A percentile compares a stretch with the other conserved stretches of the same genome.
Conservation (phyloP, 768 basidiomycete genomes). For the Clitopilus hobsonii region DNA sequence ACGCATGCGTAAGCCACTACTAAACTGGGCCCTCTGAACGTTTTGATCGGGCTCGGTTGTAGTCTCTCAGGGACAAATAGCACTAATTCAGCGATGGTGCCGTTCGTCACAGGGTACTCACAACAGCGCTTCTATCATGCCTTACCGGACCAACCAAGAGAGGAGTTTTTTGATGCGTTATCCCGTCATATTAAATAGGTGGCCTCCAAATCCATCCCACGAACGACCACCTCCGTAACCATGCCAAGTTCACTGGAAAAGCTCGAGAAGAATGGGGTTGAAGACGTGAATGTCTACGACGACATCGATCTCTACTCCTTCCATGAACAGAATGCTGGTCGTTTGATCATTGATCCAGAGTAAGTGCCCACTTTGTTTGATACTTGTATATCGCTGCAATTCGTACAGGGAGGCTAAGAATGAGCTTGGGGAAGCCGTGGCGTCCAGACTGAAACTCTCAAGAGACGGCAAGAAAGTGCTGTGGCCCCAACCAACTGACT, state of each 20-base stretch:
- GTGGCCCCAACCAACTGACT: conserved; percentile 54
- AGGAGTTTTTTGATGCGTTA: neutral
- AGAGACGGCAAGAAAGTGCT: conserved; percentile 48
- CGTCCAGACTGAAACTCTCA: conserved; percentile 46
- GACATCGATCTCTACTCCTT: conserved; percentile 29
- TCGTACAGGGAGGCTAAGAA: conserved; percentile 42
- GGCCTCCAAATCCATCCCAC: no score
- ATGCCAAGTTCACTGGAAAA: conserved; percentile 13
- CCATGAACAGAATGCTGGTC: conserved; percentile 50
- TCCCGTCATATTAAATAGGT: no score
- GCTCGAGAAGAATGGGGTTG: neutral
- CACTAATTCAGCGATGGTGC: neutral
- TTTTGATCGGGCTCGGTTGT: neutral
- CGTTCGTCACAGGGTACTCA: neutral
- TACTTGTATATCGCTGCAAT: neutral
- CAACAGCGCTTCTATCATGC: neutral
- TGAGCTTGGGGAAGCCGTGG: conserved; percentile 50
- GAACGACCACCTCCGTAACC: neutral
- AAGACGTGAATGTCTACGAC: neutral
- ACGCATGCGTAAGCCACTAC: neutral
- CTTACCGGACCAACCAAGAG: no score
- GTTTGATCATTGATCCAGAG: conserved; percentile 57
- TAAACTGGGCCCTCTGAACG: neutral
- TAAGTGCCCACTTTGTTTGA: conserved; percentile 17
- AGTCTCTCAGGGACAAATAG: neutral